These are phyloP conservation scores for Colletotrichum gigasporum DNA, from an alignment of 2,329 filamentous ascomycete species.

Conservation along the genomic window DNA sequence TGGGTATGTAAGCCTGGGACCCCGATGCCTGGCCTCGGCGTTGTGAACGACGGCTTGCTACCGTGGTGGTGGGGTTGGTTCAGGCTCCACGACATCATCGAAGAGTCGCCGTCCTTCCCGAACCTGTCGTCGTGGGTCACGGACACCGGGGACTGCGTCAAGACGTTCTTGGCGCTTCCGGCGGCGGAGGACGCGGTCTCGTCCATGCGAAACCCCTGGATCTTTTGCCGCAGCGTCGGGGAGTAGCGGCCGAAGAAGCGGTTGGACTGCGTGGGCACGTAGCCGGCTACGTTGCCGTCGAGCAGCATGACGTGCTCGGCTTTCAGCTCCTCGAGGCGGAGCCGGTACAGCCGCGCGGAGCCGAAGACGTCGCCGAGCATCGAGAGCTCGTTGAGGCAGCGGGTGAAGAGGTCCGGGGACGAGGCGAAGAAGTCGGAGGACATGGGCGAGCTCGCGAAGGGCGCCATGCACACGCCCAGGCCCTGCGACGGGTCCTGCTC, in stretches of 20 bases:
- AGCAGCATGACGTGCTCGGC: constrained; percentile 4
- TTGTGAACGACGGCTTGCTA: neutral
- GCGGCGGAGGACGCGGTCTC: no score
- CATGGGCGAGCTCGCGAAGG: constrained; percentile 19
- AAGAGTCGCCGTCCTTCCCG: neutral
- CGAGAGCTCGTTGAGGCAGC: constrained; percentile 4
- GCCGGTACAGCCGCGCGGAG: neutral
- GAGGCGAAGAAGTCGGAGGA: constrained; percentile 1
- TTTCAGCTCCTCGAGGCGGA: constrained; percentile 2
- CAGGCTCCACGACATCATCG: neutral
- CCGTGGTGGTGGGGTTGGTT: neutral
- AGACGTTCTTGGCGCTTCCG: neutral
- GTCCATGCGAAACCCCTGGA: neutral
- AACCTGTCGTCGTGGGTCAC: neutral
- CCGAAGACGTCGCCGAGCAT: neutral
- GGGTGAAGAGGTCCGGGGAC: constrained; percentile 4
- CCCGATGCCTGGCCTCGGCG: neutral
- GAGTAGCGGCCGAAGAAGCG: constrained; percentile 21
- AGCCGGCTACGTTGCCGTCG: neutral
- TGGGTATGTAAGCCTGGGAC: neutral
- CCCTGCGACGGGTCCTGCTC: neutral
- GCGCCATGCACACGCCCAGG: neutral
- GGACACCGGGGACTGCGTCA: neutral
- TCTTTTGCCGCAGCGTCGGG: neutral
- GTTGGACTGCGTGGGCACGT: neutral